Evolutionary conservation across 176 grass and related monocot species (phyloP), one percentile per base, ranked within the genome.

Genomic region (Avena atlantica): DNA sequence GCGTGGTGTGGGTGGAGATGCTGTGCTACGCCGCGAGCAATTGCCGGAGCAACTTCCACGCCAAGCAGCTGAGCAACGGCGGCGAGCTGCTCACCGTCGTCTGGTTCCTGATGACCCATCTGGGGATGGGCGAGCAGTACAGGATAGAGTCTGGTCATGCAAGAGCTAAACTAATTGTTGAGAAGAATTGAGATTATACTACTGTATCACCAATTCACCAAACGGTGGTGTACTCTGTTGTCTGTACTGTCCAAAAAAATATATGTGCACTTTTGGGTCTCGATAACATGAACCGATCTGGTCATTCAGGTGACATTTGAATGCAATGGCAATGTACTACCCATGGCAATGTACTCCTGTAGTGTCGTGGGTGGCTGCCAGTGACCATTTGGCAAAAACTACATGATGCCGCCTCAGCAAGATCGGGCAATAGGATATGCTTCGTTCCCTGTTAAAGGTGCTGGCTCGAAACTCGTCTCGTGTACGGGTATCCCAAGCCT

Each of bases 51-150:
- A 91, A 95, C 84, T 93, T 88, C 27, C 93, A 93, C 75, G 91
- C 89, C 53, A 91, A 93, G 72, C 93, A 95, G 87, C 84, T 93
- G 47, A 93, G 86, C 78, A 19, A 27, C 8, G 93, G 93, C 1
- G 91, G 91, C 16, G 89, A 95, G 81, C 93, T 95, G 77, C 91
- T 93, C 83, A 89, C 91, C 3, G 42, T 89, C 47, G 84, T 93
- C 12, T 93, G 93, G 91, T 85, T 95, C 66, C 19, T 94, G 51
- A 91, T 89, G 83, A 49, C 87, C 31, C 86, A 94, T 31, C 44
- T 90, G 14, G 81, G 80, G 20, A 83, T 94, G 1, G 79, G 84
- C 8, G 84, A 92, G 63, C 87, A 89, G 37, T 91, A 84, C 48
- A 64, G 72, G 87, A 92, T 89, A 36, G 86, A 91, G 77, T 79